phyloP scores from a whole-genome alignment of 1,284 basidiomycete genomes.

The Cryptococcus sp. region DNA sequence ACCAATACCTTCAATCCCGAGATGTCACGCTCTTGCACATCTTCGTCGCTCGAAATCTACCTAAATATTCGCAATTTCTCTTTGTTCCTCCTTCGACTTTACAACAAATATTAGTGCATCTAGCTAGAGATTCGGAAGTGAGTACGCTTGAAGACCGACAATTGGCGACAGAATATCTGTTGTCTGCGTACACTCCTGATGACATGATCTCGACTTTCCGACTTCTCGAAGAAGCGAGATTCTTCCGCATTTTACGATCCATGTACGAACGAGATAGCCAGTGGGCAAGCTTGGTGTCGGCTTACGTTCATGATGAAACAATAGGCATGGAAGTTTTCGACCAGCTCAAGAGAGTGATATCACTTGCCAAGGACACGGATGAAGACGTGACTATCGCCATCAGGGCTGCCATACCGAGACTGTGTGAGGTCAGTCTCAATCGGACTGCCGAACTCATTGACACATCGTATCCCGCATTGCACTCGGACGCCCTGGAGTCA shows the following conservation, averaged over 20 bases:
- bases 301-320: constrained; percentile 71
- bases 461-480: constrained; percentile 60
- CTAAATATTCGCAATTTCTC: constrained; percentile 92
- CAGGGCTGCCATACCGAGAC: constrained; percentile 57
- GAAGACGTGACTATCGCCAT: constrained; percentile 56
- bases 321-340: constrained; percentile 61
- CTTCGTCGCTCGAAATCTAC: constrained; percentile 92
- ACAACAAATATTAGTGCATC: constrained; percentile 69
- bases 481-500: constrained; percentile 50
- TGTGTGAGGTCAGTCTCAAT: constrained; percentile 61
- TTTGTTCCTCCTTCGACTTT: constrained; percentile 63
- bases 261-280: constrained; percentile 70
- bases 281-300: constrained; percentile 69
- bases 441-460: constrained; percentile 73
- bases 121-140: constrained; percentile 67
- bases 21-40: constrained; percentile 85
- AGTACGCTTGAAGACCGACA: constrained; percentile 87
- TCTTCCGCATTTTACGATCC: constrained; percentile 80
- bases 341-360: constrained; percentile 58
- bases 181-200: constrained; percentile 83
- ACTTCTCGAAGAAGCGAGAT: constrained; percentile 76
- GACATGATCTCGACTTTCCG: constrained; percentile 64
- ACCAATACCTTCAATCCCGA: constrained; percentile 51
- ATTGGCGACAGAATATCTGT: constrained; percentile 88
- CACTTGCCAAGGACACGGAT: constrained; percentile 6